These are phyloP conservation scores for Populus simonii DNA, from an alignment of 345 rosid species.

Conservation along the genomic window DNA sequence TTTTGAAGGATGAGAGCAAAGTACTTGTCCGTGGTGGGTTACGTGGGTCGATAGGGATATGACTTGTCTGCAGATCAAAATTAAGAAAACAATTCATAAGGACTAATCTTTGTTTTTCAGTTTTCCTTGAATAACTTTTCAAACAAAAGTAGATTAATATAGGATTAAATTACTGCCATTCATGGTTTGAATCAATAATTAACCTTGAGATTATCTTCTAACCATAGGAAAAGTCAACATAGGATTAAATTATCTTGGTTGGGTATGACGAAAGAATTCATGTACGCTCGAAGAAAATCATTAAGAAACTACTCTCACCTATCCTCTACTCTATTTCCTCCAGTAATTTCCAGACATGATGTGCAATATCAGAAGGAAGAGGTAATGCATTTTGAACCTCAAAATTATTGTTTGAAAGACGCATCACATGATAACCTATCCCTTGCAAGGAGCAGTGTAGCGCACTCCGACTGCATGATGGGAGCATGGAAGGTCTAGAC, in stretches of 20 bases:
- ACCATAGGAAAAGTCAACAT: too few relatives aligned
- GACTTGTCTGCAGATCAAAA: neutral
- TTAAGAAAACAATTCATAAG: neutral
- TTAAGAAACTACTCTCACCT: neutral
- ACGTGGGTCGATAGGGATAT: neutral
- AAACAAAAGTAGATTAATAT: too few relatives aligned
- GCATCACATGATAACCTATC: neutral
- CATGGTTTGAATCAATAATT: too few relatives aligned
- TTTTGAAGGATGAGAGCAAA: neutral
- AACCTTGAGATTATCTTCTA: too few relatives aligned
- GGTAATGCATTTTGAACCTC: neutral
- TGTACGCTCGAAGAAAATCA: too few relatives aligned
- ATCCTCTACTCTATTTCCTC: neutral
- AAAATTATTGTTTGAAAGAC: neutral
- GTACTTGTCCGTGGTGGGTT: neutral
- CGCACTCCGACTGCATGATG: neutral
- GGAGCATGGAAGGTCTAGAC: neutral
- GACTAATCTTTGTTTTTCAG: too few relatives aligned
- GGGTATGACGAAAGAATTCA: neutral
- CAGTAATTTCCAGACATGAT: neutral
- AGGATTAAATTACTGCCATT: too few relatives aligned
- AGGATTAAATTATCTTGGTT: too few relatives aligned
- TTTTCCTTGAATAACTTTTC: too few relatives aligned
- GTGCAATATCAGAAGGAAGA: too few relatives aligned
- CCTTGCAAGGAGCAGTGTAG: neutral